Base-by-base conservation (phyloP, 2,329 filamentous ascomycete species). In the Chalaropsis thielavioides region DNA sequence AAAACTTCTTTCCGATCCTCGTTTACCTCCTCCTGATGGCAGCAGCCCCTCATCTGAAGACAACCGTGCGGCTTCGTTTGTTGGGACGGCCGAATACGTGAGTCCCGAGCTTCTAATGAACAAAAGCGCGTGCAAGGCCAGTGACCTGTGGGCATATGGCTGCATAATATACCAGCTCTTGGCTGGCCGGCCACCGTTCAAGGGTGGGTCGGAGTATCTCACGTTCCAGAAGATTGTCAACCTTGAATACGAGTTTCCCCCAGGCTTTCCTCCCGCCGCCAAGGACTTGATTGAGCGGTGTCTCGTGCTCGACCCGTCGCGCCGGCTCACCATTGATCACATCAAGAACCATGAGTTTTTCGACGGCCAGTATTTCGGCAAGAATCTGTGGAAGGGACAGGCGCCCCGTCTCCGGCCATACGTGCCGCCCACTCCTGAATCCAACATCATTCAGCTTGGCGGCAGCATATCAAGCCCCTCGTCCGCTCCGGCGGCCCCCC, bases 201-300 rank as follows among this genome's bases (percentile, higher is more conserved):
- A 99, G 74, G 94, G 89, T 49, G 88, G 82, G 15, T 96, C 95
- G 70, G 94, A 99, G 73, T 99, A 97, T 71, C 81, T 94, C 72
- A 99, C 94, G 0, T 99, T 99, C 72, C 94, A 99, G 74, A 99
- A 97, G 76, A 99, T 99, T 72, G 90, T 99, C 63, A 87, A 83
- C 40, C 80, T 99, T 54, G 92, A 99, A 64, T 99, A 97, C 73
- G 88, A 92, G 58, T 99, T 97, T 69, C 94, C 94, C 0, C 76
- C 83, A 35, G 91, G 90, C 1, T 99, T 99, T 70, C 94, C 94
- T 1, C 79, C 86, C 4, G 83, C 90, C 1, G 94, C 94, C 22
- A 86, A 86, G 67, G 94, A 99, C 74, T 79, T 99, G 17, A 87
- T 99, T 0, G 92, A 97, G 74, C 83, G 94, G 68, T 84, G 95